Evolutionary conservation across 1,139 yeast genomes (phyloP), one percentile per base, ranked within the genome.

Genomic region (Hyphopichia buzzinii): DNA sequence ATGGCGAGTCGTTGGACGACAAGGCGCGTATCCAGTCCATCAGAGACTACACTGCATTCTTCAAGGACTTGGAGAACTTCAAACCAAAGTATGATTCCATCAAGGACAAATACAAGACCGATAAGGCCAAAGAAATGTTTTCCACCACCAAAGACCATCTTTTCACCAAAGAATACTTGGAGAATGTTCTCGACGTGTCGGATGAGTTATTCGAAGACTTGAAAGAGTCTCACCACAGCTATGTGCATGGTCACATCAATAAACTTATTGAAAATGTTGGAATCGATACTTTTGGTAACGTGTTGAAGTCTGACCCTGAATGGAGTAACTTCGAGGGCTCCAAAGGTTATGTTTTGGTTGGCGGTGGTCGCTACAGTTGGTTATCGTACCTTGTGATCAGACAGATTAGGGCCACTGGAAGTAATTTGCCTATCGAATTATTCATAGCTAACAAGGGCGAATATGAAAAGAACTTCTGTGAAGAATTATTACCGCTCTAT

Each of bases 391-490:
- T 71, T 39, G 75, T 68, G 3, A 66, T 71, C 28, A 58, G 55
- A 40, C 76, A 71, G 47, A 49, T 71, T 23, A 53, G 77, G 31
- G 61, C 59, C 7, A 51, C 59, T 2, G 76, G 77, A 2, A 54
- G 72, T 8, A 57, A 50, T 29, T 49, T 64, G 26, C 77, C 77
- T 4, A 62, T 69, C 29, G 77, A 71, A 47, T 50, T 72, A 27
- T 70, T 82, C 46, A 67, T 83, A 36, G 81, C 88, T 3, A 59
- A 72, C 8, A 51, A 57, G 17, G 65, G 57, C 2, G 80, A 75
- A 31, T 71, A 71, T 41, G 81, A 79, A 44, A 50, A 52, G 16
- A 67, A 74, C 8, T 78, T 78, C 41, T 80, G 84, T 61, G 74
- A 76, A 35, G 54, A 51, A 12, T 51, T 78, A 25, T 51, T 77